Evolutionary conservation across 108 stramenopile genomes (phyloP).

Genomic region (Schizochytrium sp.): DNA sequence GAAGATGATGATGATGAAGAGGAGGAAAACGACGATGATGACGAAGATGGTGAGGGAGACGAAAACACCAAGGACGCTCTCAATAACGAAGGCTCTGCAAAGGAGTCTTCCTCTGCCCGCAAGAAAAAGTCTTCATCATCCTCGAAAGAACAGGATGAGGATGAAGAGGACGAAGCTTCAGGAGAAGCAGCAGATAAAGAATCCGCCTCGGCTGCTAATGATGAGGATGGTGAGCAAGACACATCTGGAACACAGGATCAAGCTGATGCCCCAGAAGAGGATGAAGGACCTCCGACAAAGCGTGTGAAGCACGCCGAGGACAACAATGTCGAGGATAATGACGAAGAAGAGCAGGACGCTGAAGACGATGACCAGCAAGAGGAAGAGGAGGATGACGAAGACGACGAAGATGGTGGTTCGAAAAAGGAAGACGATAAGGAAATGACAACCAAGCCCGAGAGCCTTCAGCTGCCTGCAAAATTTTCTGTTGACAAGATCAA

Average conservation of each 20-base stretch:
- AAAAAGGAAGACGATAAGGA: not conserved
- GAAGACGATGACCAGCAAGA: not conserved
- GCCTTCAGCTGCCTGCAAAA: constrained; percentile 27
- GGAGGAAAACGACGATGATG: constrained; percentile 11
- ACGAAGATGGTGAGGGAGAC: constrained; percentile 32
- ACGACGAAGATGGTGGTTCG: not conserved
- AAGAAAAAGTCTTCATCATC: not conserved
- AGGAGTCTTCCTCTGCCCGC: not conserved
- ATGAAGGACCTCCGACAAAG: no score
- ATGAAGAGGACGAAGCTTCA: not conserved
- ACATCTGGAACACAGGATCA: no score
- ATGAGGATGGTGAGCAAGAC: no score
- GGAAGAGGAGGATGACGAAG: not conserved
- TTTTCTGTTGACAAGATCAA: constrained; percentile 60
- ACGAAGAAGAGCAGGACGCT: not conserved
- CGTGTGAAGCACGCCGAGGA: not conserved
- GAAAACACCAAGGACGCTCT: not conserved
- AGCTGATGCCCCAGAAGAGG: no score
- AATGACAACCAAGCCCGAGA: not conserved
- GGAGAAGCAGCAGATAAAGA: not conserved
- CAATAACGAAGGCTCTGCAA: not conserved
- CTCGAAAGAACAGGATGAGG: not conserved
- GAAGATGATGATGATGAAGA: not conserved
- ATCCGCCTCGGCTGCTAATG: no score
- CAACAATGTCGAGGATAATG: not conserved